Conservation (phyloP, 805 yeast genomes). For the Candida ulmi region DNA sequence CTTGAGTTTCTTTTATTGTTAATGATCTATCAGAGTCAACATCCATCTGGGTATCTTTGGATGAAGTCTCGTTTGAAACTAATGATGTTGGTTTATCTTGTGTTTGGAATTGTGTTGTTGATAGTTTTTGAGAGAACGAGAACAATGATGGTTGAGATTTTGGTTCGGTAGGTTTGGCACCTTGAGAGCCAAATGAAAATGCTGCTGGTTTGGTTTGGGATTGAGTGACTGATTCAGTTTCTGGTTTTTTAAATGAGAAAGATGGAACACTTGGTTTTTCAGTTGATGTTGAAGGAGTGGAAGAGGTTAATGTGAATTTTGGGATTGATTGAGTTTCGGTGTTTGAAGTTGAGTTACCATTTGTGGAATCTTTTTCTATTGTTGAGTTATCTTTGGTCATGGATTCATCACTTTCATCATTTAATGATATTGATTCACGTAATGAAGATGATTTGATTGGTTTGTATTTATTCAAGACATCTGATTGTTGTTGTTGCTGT, state of each 20-base stretch:
- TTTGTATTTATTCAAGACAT: slow-evolving; percentile 23
- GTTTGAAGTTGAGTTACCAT: not conserved
- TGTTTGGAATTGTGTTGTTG: too few species aligned
- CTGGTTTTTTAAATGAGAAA: slow-evolving; percentile 1
- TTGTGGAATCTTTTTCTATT: slow-evolving; percentile 2
- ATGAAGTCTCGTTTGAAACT: not conserved
- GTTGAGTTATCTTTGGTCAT: slow-evolving; percentile 5
- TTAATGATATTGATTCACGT: slow-evolving; percentile 25
- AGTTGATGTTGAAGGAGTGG: not conserved
- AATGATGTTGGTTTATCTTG: not conserved
- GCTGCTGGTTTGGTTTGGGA: not conserved
- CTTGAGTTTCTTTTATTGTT: not conserved
- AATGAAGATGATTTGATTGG: slow-evolving; percentile 33
- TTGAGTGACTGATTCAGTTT: slow-evolving; percentile 2
- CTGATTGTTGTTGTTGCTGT: slow-evolving; percentile 1
- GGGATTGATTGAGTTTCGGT: too few species aligned
- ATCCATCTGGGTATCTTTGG: too few species aligned
- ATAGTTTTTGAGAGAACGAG: too few species aligned
- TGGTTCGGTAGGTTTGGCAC: not conserved
- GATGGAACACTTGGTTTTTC: too few species aligned
- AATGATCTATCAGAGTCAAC: not conserved
- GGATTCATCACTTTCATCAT: slow-evolving; percentile 10
- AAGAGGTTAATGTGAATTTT: not conserved
- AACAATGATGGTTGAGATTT: too few species aligned
- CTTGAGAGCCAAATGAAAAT: not conserved